Percentiles rank a stretch among this genome's conserved stretches.
Evolutionary conservation across 495 filamentous ascomycete genomes (phyloP).

Genomic region (Penicillium goetzii): DNA sequence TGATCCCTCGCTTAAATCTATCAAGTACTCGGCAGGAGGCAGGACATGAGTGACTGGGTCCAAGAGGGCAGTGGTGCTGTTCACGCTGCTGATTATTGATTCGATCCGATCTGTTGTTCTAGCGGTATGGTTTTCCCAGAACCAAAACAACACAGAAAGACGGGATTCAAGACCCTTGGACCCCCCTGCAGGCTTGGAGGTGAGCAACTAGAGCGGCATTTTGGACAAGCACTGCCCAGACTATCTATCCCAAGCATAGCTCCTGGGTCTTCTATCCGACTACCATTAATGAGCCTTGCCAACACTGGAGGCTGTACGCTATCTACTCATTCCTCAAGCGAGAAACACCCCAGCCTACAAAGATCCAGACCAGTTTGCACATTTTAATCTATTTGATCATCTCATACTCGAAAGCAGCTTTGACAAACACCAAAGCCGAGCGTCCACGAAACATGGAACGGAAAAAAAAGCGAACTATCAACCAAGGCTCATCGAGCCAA

Average conservation of each 20-base stretch:
- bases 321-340: background rate
- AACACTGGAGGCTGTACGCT: background rate
- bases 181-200: constrained; percentile 12
- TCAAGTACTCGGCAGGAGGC: background rate
- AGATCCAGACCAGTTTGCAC: background rate
- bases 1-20: background rate
- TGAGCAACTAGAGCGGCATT: constrained; percentile 6
- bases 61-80: background rate
- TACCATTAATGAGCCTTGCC: too few relatives aligned
- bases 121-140: background rate
- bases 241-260: constrained; percentile 4
- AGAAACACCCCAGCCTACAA: background rate
- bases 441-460: constrained; percentile 1
- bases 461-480: constrained; percentile 3
- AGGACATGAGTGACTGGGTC: background rate
- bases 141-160: constrained; percentile 8
- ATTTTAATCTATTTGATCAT: constrained; percentile 29
- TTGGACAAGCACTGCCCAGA: constrained; percentile 16
- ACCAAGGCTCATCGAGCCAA: constrained; percentile 14
- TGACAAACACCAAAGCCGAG: background rate
- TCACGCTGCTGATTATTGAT: background rate
- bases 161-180: constrained; percentile 13
- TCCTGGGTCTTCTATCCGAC: background rate
- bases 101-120: background rate
- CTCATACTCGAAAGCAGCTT: background rate